Evolutionary conservation across 768 basidiomycete genomes (phyloP).

Genomic region (Cantharellus cinnabarinus): DNA sequence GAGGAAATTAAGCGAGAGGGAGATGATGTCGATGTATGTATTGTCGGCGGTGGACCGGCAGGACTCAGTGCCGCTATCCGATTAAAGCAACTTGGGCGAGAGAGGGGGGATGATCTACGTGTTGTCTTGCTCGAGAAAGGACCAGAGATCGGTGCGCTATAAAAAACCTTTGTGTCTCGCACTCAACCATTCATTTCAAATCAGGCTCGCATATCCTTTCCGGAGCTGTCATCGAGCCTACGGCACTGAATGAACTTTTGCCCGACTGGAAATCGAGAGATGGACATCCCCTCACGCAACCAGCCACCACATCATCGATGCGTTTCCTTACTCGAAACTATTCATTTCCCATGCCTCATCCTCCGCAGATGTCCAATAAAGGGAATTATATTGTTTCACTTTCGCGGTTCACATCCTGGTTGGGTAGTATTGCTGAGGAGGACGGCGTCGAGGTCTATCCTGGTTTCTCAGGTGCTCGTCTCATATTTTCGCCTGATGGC

Average conservation of each 20-base stretch:
- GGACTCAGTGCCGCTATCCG: slow-evolving; percentile 92
- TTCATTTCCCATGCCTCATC: slow-evolving; percentile 76
- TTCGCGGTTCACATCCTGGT: slow-evolving; percentile 76
- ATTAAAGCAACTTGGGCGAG: slow-evolving; percentile 75
- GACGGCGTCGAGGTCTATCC: slow-evolving; percentile 90
- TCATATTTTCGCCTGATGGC: slow-evolving; percentile 50
- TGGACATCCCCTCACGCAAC: slow-evolving; percentile 63
- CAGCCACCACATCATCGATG: slow-evolving; percentile 65
- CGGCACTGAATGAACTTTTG: slow-evolving; percentile 74
- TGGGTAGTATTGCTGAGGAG: slow-evolving; percentile 61
- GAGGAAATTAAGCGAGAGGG: slow-evolving; percentile 54
- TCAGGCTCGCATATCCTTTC: slow-evolving; percentile 86
- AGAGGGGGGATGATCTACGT: slow-evolving; percentile 59
- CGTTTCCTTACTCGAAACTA: slow-evolving; percentile 51
- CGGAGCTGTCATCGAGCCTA: slow-evolving; percentile 86
- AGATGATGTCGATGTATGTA: slow-evolving; percentile 91
- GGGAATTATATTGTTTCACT: slow-evolving; percentile 88
- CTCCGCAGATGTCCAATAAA: slow-evolving; percentile 89
- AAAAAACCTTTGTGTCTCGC: neutral
- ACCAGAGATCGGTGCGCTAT: slow-evolving; percentile 59
- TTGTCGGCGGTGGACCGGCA: slow-evolving; percentile 90
- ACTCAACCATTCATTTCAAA: neutral
- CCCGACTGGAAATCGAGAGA: slow-evolving; percentile 53
- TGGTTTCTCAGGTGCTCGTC: slow-evolving; percentile 79
- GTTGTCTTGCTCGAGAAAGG: slow-evolving; percentile 96